Evolutionary conservation across 345 rosid species (phyloP).

Genomic region (Toxicodendron radicans): DNA sequence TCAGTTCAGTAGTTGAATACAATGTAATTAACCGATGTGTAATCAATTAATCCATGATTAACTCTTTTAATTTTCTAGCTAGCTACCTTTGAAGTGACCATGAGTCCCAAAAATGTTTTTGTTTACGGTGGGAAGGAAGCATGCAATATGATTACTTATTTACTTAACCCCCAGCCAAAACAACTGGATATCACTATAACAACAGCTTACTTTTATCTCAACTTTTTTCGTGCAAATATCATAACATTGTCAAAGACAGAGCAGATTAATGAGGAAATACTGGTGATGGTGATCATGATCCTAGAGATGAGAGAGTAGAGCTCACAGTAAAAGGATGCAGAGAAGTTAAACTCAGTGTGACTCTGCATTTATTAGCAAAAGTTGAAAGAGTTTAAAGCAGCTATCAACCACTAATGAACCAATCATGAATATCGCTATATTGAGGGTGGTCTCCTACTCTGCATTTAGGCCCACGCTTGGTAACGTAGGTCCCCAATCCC

Average conservation of each 20-base stretch:
- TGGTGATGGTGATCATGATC: too few relatives aligned
- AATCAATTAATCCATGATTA: too few relatives aligned
- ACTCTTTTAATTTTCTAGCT: background rate
- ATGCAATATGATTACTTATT: background rate
- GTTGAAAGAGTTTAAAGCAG: slow-evolving; percentile 22
- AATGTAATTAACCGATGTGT: too few relatives aligned
- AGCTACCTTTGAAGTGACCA: background rate
- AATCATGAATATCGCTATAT: slow-evolving; percentile 32
- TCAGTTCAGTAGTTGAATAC: too few relatives aligned
- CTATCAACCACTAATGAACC: slow-evolving; percentile 41
- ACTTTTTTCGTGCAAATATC: too few relatives aligned
- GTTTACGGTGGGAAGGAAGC: background rate
- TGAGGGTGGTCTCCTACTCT: slow-evolving; percentile 21
- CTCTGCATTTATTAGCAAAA: slow-evolving; percentile 32
- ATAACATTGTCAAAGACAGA: too few relatives aligned
- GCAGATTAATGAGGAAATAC: too few relatives aligned
- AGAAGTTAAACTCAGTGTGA: too few relatives aligned
- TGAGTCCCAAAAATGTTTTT: background rate
- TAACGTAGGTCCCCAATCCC: slow-evolving; percentile 7
- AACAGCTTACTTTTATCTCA: background rate
- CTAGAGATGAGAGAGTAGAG: too few relatives aligned
- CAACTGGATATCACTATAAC: background rate
- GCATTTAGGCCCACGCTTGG: background rate
- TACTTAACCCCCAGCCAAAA: background rate
- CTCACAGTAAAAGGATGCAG: too few relatives aligned